Conservation (phyloP, 768 basidiomycete species). For the Naganishia vishniacii region DNA sequence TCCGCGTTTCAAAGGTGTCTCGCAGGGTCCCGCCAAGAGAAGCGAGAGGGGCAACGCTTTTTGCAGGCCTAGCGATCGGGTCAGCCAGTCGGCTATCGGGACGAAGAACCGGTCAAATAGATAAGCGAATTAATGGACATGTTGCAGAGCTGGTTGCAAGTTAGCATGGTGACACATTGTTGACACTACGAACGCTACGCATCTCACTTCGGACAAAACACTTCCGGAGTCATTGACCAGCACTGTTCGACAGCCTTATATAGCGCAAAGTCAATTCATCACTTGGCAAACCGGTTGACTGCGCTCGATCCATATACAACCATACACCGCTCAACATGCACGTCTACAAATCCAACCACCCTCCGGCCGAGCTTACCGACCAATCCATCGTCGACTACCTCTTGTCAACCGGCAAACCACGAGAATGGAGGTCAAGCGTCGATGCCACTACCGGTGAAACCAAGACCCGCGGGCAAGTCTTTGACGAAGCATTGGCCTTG, state of each 20-base stretch:
- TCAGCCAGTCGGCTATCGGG: neutral
- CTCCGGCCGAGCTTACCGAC: slow-evolving; percentile 4
- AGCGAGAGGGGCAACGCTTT: neutral
- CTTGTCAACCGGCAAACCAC: neutral
- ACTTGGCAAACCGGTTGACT: too few species aligned
- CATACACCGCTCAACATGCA: slow-evolving; percentile 11
- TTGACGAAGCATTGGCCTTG: slow-evolving; percentile 13
- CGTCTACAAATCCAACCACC: slow-evolving; percentile 23
- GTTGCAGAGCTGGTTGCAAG: too few species aligned
- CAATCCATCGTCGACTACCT: slow-evolving; percentile 16
- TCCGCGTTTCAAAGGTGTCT: neutral
- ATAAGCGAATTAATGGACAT: slow-evolving; percentile 9
- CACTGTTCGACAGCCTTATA: too few species aligned
- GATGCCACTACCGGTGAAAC: slow-evolving; percentile 6
- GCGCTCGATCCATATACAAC: too few species aligned
- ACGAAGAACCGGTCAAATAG: neutral
- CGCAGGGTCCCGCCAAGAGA: neutral
- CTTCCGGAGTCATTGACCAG: too few species aligned
- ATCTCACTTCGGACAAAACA: too few species aligned
- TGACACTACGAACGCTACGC: too few species aligned
- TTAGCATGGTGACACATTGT: too few species aligned
- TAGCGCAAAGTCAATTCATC: too few species aligned
- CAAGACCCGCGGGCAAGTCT: slow-evolving; percentile 19
- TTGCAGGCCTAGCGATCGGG: neutral
- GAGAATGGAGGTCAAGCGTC: neutral